phyloP scores from a whole-genome alignment of 176 grass and related monocot species.

The Carex parvula region DNA sequence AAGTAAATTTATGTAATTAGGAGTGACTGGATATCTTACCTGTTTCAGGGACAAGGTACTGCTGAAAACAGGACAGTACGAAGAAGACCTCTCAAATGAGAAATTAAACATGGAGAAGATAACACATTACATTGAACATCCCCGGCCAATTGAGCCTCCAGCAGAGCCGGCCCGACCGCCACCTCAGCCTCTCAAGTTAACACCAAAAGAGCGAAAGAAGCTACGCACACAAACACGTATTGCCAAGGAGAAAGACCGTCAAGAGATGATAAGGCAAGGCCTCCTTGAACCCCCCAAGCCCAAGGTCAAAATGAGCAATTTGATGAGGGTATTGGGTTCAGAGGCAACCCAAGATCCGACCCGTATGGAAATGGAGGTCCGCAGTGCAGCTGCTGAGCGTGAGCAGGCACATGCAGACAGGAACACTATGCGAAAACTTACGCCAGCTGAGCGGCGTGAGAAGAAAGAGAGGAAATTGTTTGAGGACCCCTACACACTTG shows the following conservation, averaged over 20 bases:
- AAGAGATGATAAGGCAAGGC: constrained; percentile 99
- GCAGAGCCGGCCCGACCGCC: constrained; percentile 76
- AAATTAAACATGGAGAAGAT: constrained; percentile 85
- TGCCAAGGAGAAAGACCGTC: constrained; percentile 95
- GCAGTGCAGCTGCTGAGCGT: constrained; percentile 87
- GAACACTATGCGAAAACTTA: constrained; percentile 86
- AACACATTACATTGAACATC: constrained; percentile 88
- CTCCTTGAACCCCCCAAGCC: constrained; percentile 93
- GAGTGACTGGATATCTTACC: background rate
- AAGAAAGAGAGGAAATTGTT: constrained; percentile 93
- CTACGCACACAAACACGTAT: constrained; percentile 91
- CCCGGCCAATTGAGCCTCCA: constrained; percentile 79
- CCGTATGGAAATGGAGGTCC: constrained; percentile 82
- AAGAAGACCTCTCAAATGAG: constrained; percentile 42
- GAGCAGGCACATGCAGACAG: constrained; percentile 92
- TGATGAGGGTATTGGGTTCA: constrained; percentile 92
- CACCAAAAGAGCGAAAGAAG: constrained; percentile 97
- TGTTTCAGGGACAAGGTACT: constrained; percentile 77
- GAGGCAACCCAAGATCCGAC: constrained; percentile 96
- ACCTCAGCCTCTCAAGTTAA: constrained; percentile 89
- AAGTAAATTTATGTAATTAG: background rate
- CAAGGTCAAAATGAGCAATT: constrained; percentile 99
- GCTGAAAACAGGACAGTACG: constrained; percentile 46
- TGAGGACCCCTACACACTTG: constrained; percentile 65
- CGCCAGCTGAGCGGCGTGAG: constrained; percentile 75